A percentile compares a stretch with the other conserved stretches of the same genome.
Evolutionary conservation across 495 filamentous ascomycete genomes (phyloP).

Genomic region (Polyplosphaeria fusca): DNA sequence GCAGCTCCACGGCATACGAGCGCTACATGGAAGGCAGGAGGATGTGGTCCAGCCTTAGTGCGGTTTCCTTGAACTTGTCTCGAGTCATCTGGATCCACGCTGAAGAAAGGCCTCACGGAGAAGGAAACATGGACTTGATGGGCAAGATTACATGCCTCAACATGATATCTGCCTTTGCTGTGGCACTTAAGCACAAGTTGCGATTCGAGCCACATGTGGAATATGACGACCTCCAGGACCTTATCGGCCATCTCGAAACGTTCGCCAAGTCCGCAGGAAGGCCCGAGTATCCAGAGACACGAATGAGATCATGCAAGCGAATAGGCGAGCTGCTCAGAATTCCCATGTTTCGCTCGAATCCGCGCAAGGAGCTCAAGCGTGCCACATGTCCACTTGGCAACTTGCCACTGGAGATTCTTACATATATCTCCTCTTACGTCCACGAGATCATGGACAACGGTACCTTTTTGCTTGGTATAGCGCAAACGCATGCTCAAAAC

Average conservation of each 20-base stretch:
- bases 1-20: constrained; percentile 80
- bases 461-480: constrained; percentile 48
- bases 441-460: constrained; percentile 41
- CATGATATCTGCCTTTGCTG: constrained; percentile 72
- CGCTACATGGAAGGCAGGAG: constrained; percentile 69
- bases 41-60: constrained; percentile 69
- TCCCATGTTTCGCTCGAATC: constrained; percentile 5
- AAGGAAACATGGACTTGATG: constrained; percentile 64
- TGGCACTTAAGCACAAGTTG: constrained; percentile 75
- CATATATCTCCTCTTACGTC: constrained; percentile 3
- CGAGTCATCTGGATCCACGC: constrained; percentile 75
- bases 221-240: constrained; percentile 59
- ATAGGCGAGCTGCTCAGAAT: background rate
- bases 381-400: constrained; percentile 7
- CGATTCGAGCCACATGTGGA: constrained; percentile 79
- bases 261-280: constrained; percentile 66
- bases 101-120: constrained; percentile 57
- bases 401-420: constrained; percentile 11
- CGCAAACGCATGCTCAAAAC: constrained; percentile 21
- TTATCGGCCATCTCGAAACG: constrained; percentile 59
- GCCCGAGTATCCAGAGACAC: constrained; percentile 43
- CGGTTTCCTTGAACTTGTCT: constrained; percentile 67
- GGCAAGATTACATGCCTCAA: constrained; percentile 74
- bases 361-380: constrained; percentile 2
- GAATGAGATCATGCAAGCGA: constrained; percentile 33